Evolutionary conservation across 1,284 basidiomycete genomes (phyloP).

Genomic region (Salmacisia buchloeana): DNA sequence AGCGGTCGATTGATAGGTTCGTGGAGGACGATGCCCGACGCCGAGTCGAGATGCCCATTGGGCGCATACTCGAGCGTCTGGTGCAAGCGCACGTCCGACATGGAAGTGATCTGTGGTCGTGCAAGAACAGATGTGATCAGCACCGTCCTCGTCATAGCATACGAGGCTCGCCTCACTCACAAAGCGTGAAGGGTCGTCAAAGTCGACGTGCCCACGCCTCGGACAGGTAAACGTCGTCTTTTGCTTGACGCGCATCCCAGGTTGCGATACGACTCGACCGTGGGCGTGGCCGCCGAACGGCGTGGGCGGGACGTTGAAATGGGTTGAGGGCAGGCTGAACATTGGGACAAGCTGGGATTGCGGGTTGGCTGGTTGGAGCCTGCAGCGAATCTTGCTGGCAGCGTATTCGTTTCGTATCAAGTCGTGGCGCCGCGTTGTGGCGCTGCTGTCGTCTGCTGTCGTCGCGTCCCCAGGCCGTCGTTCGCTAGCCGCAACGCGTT

Average conservation of each 20-base stretch:
- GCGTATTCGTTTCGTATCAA: too few species aligned
- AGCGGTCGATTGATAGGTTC: not conserved
- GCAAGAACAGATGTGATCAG: not conserved
- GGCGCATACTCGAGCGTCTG: not conserved
- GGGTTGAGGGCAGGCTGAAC: too few species aligned
- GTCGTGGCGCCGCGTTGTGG: too few species aligned
- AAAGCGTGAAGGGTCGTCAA: conserved; percentile 2
- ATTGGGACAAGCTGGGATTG: too few species aligned
- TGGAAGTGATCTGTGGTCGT: not conserved
- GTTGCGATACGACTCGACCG: not conserved
- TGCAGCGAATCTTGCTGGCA: too few species aligned
- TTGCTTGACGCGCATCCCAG: not conserved
- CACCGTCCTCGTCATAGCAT: not conserved
- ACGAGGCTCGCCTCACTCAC: not conserved
- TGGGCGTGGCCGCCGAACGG: not conserved
- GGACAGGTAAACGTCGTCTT: not conserved
- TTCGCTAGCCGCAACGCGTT: too few species aligned
- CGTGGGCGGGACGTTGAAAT: too few species aligned
- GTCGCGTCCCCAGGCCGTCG: too few species aligned
- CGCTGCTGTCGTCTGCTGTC: too few species aligned
- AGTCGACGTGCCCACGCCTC: not conserved
- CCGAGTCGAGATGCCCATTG: not conserved
- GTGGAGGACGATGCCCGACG: not conserved
- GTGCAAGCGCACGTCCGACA: not conserved
- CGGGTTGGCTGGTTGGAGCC: too few species aligned